A percentile compares a stretch with the other conserved stretches of the same genome.
These are phyloP conservation scores for Dicorynia guianensis DNA, from an alignment of 306 rosid genomes.

Conservation along the genomic window DNA sequence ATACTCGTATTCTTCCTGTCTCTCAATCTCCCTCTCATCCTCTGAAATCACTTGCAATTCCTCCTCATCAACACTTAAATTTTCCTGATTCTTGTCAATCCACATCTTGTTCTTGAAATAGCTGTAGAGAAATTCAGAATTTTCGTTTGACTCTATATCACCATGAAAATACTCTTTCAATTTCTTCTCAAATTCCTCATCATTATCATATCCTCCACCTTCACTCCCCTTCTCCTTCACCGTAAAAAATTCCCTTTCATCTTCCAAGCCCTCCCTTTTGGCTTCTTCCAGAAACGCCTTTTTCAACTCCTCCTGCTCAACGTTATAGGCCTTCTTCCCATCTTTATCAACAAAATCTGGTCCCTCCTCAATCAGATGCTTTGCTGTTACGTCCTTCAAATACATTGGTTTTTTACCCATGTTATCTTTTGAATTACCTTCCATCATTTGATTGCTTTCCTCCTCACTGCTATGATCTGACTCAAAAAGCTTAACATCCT, in stretches of 20 bases:
- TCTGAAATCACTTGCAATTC: conserved; percentile 67
- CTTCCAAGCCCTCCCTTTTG: conserved; percentile 51
- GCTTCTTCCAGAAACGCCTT: conserved; percentile 67
- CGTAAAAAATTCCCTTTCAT: conserved; percentile 61
- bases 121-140: conserved; percentile 59
- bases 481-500: conserved; percentile 65
- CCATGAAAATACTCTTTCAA: conserved; percentile 74
- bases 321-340: conserved; percentile 54
- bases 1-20: conserved; percentile 83
- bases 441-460: conserved; percentile 30
- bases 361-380: conserved; percentile 76
- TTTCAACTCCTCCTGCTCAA: conserved; percentile 75
- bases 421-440: conserved; percentile 22
- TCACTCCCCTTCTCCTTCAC: conserved; percentile 50
- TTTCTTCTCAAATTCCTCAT: conserved; percentile 56
- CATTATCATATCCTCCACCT: conserved; percentile 42
- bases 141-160: conserved; percentile 55
- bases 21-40: conserved; percentile 74
- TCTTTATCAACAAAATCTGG: conserved; percentile 50
- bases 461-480: conserved; percentile 53
- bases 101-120: conserved; percentile 75
- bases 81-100: conserved; percentile 52
- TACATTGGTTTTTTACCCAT: conserved; percentile 52
- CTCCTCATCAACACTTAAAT: conserved; percentile 51
- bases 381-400: conserved; percentile 79